A percentile compares a stretch with the other conserved stretches of the same genome.
Conservation (phyloP, 2,329 filamentous ascomycete species). For the Triangularia setosa region DNA sequence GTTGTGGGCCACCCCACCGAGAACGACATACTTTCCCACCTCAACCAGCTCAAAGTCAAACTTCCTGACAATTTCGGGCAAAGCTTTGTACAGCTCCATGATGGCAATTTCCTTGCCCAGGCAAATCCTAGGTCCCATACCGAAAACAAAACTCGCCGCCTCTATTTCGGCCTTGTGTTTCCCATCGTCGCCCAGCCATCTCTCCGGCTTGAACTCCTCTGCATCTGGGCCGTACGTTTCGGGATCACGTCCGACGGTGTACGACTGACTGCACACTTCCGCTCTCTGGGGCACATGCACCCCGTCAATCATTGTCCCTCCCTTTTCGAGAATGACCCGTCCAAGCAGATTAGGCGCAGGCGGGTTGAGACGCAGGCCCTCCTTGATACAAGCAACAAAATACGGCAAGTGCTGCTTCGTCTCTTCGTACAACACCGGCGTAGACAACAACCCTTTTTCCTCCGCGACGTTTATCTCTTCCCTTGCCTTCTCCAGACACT, state of each 20-base stretch:
- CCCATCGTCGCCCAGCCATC: slow-evolving; percentile 48
- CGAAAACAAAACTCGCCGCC: slow-evolving; percentile 52
- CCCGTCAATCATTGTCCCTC: slow-evolving; percentile 18
- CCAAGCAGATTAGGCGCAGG: slow-evolving; percentile 26
- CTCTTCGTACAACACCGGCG: slow-evolving; percentile 34
- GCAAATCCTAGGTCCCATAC: slow-evolving; percentile 51
- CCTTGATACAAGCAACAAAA: slow-evolving; percentile 38
- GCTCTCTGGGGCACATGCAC: slow-evolving; percentile 49
- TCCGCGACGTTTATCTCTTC: slow-evolving; percentile 39
- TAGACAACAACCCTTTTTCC: slow-evolving; percentile 13
- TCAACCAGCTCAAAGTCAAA: slow-evolving; percentile 11
- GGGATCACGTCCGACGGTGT: slow-evolving; percentile 55
- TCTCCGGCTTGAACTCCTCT: slow-evolving; percentile 53
- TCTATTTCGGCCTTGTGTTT: slow-evolving; percentile 39
- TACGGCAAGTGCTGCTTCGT: slow-evolving; percentile 34
- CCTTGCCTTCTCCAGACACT: slow-evolving; percentile 39
- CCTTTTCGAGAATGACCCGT: slow-evolving; percentile 14
- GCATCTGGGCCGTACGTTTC: slow-evolving; percentile 55
- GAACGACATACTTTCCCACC: slow-evolving; percentile 6
- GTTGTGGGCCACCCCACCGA: slow-evolving; percentile 12
- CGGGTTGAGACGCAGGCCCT: slow-evolving; percentile 36
- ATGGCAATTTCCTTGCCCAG: slow-evolving; percentile 45
- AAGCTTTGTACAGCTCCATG: slow-evolving; percentile 40
- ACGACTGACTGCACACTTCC: slow-evolving; percentile 57
- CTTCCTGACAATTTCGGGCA: slow-evolving; percentile 29